A percentile compares a stretch with the other conserved stretches of the same genome.
Conservation (phyloP, 2,329 filamentous ascomycete genomes). For the Penicillium sp. region DNA sequence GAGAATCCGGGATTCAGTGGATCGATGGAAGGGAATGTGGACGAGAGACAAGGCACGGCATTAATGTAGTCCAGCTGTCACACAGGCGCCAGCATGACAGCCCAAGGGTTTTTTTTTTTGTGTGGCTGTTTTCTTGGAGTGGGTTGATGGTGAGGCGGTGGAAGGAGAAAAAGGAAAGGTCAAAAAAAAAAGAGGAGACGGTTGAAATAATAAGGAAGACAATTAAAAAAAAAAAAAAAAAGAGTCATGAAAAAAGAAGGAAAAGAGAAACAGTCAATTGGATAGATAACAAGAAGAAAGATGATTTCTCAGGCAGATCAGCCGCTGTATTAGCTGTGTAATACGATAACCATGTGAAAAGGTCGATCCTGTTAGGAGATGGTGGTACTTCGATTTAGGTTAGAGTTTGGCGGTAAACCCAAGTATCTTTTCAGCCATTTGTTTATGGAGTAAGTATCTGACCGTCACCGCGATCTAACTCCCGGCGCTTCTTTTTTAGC, state of each 20-base stretch:
- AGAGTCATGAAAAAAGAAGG: slow-evolving; percentile 2
- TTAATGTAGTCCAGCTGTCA: slow-evolving; percentile 39
- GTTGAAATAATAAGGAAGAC: not conserved
- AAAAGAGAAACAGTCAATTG: slow-evolving; percentile 6
- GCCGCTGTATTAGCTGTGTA: slow-evolving; percentile 18
- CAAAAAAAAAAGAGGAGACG: slow-evolving; percentile 7
- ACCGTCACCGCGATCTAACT: slow-evolving; percentile 20
- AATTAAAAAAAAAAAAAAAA: not conserved
- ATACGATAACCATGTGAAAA: slow-evolving; percentile 11
- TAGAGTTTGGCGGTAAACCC: not conserved
- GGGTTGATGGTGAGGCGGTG: not conserved
- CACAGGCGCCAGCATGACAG: slow-evolving; percentile 39
- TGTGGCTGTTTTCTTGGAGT: not conserved
- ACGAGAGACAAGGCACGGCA: slow-evolving; percentile 37
- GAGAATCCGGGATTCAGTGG: slow-evolving; percentile 33
- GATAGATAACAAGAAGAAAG: slow-evolving; percentile 17
- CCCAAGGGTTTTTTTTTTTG: slow-evolving; percentile 13
- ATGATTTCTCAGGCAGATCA: slow-evolving; percentile 17
- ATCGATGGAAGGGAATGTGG: slow-evolving; percentile 36
- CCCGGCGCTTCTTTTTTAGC: slow-evolving; percentile 28
- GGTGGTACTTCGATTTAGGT: not conserved
- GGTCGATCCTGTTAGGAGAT: slow-evolving; percentile 12
- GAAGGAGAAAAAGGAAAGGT: slow-evolving; percentile 4
- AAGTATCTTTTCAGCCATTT: slow-evolving; percentile 9
- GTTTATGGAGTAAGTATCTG: slow-evolving; percentile 8